Base-by-base conservation (phyloP, 2,329 filamentous ascomycete genomes). In the Penicillium sp. region DNA sequence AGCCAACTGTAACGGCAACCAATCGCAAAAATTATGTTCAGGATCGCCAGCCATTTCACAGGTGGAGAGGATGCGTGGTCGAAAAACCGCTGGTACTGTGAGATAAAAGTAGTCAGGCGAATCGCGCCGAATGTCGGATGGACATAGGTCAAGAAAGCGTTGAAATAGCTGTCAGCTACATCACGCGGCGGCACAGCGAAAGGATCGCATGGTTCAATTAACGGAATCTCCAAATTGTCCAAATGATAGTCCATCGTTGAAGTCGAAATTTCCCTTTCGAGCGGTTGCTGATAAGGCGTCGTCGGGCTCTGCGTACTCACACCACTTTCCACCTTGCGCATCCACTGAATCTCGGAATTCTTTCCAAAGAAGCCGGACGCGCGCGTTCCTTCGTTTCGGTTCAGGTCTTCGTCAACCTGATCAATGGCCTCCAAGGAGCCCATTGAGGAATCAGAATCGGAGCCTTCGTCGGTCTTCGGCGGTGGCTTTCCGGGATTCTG, bases 21-120 rank as follows among this genome's bases (percentile, higher is more conserved):
- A 52, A 79, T 74, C 5, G 76, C 76, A 49, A 79, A 75, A n/a
- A 79, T 71, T 64, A 78, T 68, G 52, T 79, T 78, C 48, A 79
- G 52, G n/a, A 77, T 73, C 1, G 75, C 74, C 5, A 77, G 64
- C 73, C 73, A 76, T 53, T 71, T 69, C 22, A 57, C 59, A 0
- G 68, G 70, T 2, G 73, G 71, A 3, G 68, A 68, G 11, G 55
- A 60, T 4, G 54, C 43, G n/a, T 50, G 40, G 5, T 50, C 57
- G 24, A 60, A 72, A 16, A 75, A 72, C 29, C 68, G 62, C 29
- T 63, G 60, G 56, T 77, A 78, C 51, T 77, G 75, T n/a, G 62
- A 54, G 2, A 62, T 64, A 38, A 77, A 77, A 4, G 69, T 70
- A 14, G 60, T 48, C 46, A 66, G 66, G n/a, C 74, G 67, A 31